A percentile compares a stretch with the other conserved stretches of the same genome.
phyloP scores from a whole-genome alignment of 208 protist species.

The Leishmania gerbilli region DNA sequence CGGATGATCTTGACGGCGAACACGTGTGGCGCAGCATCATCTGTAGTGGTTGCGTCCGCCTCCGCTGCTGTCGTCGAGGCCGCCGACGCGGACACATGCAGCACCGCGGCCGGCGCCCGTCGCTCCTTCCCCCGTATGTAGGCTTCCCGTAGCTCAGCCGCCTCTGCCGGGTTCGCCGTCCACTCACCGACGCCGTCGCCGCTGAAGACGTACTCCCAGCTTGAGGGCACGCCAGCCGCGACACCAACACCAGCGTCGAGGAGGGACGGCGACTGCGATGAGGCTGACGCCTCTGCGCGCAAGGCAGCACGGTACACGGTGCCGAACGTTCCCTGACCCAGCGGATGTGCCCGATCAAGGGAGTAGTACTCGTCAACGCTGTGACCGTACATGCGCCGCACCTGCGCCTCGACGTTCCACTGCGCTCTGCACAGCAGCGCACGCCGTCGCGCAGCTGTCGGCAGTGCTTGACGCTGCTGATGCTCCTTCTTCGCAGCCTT shows the following conservation, averaged over 20 bases:
- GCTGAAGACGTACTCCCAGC: constrained; percentile 17
- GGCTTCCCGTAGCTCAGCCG: constrained; percentile 13
- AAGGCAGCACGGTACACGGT: constrained; percentile 49
- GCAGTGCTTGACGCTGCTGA: not conserved
- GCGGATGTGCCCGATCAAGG: constrained; percentile 28
- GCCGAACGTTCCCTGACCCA: constrained; percentile 52
- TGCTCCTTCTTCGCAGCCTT: not conserved
- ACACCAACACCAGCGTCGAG: not conserved
- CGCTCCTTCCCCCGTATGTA: constrained; percentile 17
- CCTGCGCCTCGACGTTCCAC: constrained; percentile 48
- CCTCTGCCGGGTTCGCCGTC: constrained; percentile 12
- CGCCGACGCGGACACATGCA: constrained; percentile 5
- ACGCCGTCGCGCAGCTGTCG: constrained; percentile 18
- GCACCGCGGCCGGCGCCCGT: constrained; percentile 12
- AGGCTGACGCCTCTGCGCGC: not conserved
- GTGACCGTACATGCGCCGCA: constrained; percentile 53
- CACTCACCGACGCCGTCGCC: constrained; percentile 4
- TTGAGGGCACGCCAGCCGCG: not conserved
- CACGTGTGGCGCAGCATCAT: not conserved
- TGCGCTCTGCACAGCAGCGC: constrained; percentile 37
- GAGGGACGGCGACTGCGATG: not conserved
- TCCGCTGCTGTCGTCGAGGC: not conserved
- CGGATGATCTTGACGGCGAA: constrained; percentile 59
- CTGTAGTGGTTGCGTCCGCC: not conserved
- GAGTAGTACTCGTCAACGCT: constrained; percentile 51